Evolutionary conservation across 768 basidiomycete species (phyloP), one percentile per base, ranked within the genome.

Genomic region (Chlorophyllum brunneum): DNA sequence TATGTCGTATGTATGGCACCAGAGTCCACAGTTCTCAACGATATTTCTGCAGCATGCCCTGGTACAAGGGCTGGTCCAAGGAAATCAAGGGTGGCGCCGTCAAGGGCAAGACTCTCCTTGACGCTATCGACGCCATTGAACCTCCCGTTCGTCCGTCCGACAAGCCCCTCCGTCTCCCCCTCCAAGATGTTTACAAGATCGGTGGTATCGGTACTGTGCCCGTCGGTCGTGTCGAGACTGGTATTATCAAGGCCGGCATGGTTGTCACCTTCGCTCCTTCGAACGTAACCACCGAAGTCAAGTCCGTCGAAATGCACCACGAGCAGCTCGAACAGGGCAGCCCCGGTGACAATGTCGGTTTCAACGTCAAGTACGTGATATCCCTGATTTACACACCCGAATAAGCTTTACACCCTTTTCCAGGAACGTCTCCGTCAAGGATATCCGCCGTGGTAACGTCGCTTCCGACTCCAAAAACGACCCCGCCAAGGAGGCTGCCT

Each of bases 161-260:
- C 81, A 98, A 98, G 83, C 95, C 97, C 63, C 97, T 99, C 79
- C 95, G 97, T 77, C 95, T 99, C 62, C 94, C 95, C 65, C 93
- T 97, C 72, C 95, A 99, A 85, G 97, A 99, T 84, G 97, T 99
- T 68, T 98, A 99, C 92, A 99, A 99, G 84, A 99, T 99, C 66
- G 97, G 97, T 78, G 97, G 97, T 92, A 99, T 99, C 62, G 97
- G 97, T 62, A 99, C 97, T 65, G 97, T 99, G 67, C 97, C 97
- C 71, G 97, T 99, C 77, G 97, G 97, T 72, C 97, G 97, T 91
- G 97, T 99, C 64, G 97, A 99, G 82, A 99, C 97, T 68, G 97
- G 97, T 87, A 69, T 92, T 74, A 98, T 99, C 85, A 97, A 97
- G 82, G 92, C 95, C 65, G 95, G 95, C 73, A 99, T 98, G 95